Conservation (phyloP, 2,329 filamentous ascomycete genomes). For the Trichoderma brevicompactum region DNA sequence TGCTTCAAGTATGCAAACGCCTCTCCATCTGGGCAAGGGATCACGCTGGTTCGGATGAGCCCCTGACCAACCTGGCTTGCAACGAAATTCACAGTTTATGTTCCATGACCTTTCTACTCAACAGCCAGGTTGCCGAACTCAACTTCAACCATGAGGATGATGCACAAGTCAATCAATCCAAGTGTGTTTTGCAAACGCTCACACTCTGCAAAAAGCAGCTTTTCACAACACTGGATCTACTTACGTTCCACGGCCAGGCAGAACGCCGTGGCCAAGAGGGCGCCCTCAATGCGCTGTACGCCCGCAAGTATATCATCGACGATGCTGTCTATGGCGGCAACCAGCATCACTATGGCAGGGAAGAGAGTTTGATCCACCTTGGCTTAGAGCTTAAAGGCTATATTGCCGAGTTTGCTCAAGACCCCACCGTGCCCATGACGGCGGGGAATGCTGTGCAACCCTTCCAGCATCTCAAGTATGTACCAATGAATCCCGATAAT, state of each 20-base stretch:
- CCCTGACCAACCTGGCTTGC: not conserved
- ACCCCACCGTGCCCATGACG: not conserved
- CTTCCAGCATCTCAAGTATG: not conserved
- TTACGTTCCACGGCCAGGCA: not conserved
- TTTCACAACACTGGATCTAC: not conserved
- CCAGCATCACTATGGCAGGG: not conserved
- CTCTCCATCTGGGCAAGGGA: not conserved
- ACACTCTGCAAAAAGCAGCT: not conserved
- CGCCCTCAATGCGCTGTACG: not conserved
- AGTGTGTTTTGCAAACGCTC: not conserved
- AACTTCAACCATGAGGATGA: not conserved
- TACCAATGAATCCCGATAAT: no score
- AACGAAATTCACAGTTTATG: not conserved
- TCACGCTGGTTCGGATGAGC: not conserved
- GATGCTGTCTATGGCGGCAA: not conserved
- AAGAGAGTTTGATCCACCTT: not conserved
- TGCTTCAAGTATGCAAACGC: not conserved
- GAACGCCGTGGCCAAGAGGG: not conserved
- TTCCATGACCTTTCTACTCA: not conserved
- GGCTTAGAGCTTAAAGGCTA: not conserved
- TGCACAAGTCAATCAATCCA: not conserved
- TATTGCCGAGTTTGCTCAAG: not conserved
- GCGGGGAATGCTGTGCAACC: not conserved
- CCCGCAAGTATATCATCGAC: not conserved
- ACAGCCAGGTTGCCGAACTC: not conserved